phyloP scores from a whole-genome alignment of 805 yeast genomes.

The Barnettozyma vustinii region DNA sequence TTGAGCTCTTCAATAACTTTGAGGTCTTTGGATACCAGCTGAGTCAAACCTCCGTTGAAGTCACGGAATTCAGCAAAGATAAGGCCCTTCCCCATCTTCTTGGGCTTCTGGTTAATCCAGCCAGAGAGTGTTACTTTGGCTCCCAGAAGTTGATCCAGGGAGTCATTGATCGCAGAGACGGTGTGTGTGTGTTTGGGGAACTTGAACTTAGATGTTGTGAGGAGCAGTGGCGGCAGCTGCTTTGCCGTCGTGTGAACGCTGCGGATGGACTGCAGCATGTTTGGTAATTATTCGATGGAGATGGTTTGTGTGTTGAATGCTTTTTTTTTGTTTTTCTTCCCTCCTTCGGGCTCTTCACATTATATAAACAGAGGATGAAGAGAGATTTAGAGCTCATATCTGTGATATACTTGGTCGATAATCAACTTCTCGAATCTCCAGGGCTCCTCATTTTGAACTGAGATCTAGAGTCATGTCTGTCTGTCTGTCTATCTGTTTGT shows the following conservation, averaged over 20 bases:
- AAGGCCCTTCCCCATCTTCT: conserved; percentile 56
- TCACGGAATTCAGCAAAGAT: conserved; percentile 78
- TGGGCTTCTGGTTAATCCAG: conserved; percentile 76
- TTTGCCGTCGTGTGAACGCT: neutral
- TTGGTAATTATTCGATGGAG: neutral
- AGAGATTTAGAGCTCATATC: no score
- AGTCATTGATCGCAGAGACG: conserved; percentile 7
- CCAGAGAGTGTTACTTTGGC: conserved; percentile 57
- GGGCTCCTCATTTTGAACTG: no score
- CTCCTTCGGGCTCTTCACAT: neutral
- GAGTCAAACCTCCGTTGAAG: conserved; percentile 58
- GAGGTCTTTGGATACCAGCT: conserved; percentile 41
- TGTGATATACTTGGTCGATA: no score
- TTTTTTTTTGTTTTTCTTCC: no score
- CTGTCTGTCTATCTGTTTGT: no score
- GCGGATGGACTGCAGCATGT: neutral
- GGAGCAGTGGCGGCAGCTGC: neutral
- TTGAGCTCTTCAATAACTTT: conserved; percentile 32
- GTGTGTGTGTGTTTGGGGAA: conserved; percentile 24
- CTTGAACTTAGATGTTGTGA: conserved; percentile 8
- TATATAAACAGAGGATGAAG: no score
- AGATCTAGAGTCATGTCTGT: no score
- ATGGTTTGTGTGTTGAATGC: neutral
- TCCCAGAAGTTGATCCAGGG: conserved; percentile 7
- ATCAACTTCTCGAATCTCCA: no score